Percentiles rank a stretch among this genome's conserved stretches.
Evolutionary conservation across 768 basidiomycete genomes (phyloP).

Genomic region (Galerina marginata): DNA sequence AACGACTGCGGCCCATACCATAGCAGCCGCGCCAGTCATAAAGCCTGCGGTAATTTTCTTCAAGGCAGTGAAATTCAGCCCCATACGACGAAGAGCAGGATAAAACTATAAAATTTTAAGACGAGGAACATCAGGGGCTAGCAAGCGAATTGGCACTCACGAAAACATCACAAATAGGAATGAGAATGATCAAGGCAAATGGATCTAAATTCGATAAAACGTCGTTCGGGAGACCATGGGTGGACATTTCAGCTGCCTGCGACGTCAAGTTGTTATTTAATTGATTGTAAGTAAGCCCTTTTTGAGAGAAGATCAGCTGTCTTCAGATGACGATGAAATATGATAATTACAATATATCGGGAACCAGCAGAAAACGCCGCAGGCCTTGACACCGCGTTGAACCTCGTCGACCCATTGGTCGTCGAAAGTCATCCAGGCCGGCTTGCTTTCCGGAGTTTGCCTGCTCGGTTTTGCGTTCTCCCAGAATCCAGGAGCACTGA

Average conservation of each 20-base stretch:
- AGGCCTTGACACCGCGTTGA: slow-evolving; percentile 71
- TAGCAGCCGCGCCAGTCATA: slow-evolving; percentile 54
- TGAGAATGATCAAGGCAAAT: slow-evolving; percentile 34
- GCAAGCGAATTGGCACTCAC: slow-evolving; percentile 24
- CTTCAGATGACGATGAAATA: not conserved
- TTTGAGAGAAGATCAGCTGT: slow-evolving; percentile 14
- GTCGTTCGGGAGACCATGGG: no score
- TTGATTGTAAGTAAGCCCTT: slow-evolving; percentile 80
- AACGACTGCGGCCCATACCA: slow-evolving; percentile 70
- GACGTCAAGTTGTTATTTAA: slow-evolving; percentile 77
- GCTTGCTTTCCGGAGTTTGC: slow-evolving; percentile 34
- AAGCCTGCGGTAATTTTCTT: slow-evolving; percentile 67
- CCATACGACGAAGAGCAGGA: slow-evolving; percentile 54
- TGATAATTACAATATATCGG: slow-evolving; percentile 66
- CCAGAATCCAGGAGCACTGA: slow-evolving; percentile 69
- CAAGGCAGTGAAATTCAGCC: slow-evolving; percentile 61
- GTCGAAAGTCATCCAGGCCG: slow-evolving; percentile 80
- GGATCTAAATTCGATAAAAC: slow-evolving; percentile 47
- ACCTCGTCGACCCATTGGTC: slow-evolving; percentile 82
- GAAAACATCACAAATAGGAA: slow-evolving; percentile 44
- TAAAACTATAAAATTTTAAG: not conserved
- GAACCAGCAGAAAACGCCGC: slow-evolving; percentile 57
- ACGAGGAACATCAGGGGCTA: not conserved
- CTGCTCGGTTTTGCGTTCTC: slow-evolving; percentile 69
- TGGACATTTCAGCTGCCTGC: slow-evolving; percentile 47